phyloP scores from a whole-genome alignment of 2,329 filamentous ascomycete species.

The Aureobasidium sp. region DNA sequence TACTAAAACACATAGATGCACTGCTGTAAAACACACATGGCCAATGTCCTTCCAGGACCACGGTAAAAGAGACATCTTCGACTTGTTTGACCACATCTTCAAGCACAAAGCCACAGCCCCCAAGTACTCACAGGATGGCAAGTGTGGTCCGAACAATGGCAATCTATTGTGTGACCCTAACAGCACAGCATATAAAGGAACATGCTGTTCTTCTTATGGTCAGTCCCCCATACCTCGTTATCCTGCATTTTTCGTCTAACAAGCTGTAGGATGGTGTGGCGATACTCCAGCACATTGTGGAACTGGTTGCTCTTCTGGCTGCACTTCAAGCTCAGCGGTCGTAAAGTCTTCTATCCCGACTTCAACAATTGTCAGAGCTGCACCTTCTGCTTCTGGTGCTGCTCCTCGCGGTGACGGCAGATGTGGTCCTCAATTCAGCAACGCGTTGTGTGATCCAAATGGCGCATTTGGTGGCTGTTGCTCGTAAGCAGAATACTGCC shows the following conservation, averaged over 20 bases:
- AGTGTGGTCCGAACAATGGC: slow-evolving; percentile 31
- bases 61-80: not conserved
- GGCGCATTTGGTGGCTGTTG: slow-evolving; percentile 34
- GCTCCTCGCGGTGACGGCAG: slow-evolving; percentile 27
- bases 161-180: slow-evolving; percentile 36
- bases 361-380: not conserved
- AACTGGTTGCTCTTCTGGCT: slow-evolving; percentile 29
- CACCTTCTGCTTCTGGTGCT: not conserved
- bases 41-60: slow-evolving; percentile 7
- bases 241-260: not conserved
- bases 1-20: not conserved
- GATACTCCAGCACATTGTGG: slow-evolving; percentile 32
- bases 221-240: slow-evolving; percentile 9
- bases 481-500: slow-evolving; percentile 1
- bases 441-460: slow-evolving; percentile 32
- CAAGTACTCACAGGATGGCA: slow-evolving; percentile 31
- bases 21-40: slow-evolving; percentile 4
- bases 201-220: slow-evolving; percentile 37
- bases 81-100: not conserved
- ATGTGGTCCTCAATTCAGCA: slow-evolving; percentile 32
- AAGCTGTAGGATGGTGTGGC: slow-evolving; percentile 33
- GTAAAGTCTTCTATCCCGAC: not conserved
- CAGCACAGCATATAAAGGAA: slow-evolving; percentile 36
- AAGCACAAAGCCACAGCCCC: not conserved
- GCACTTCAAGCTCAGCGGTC: slow-evolving; percentile 19